phyloP scores from a whole-genome alignment of 176 grass and related monocot species.

The Puya raimondii region DNA sequence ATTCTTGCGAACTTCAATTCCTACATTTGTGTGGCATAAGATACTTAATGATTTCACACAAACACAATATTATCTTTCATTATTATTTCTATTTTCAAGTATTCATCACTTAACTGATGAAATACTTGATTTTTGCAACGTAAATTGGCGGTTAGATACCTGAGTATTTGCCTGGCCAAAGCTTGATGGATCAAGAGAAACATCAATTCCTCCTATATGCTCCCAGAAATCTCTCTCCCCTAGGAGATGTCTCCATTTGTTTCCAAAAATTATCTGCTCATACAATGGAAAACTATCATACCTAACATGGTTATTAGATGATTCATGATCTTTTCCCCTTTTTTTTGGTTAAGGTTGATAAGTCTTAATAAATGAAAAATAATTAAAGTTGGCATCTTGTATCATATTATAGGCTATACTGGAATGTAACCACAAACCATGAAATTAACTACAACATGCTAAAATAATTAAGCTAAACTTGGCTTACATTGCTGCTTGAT shows the following conservation, averaged over 20 bases:
- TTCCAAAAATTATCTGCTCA: conserved; percentile 76
- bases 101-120: too few species aligned
- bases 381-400: too few species aligned
- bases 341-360: too few species aligned
- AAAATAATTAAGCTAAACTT: conserved; percentile 9
- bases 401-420: too few species aligned
- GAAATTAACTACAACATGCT: not conserved
- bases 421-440: too few species aligned
- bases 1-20: not conserved
- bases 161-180: conserved; percentile 98
- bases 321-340: not conserved
- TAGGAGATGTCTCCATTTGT: conserved; percentile 86
- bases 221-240: conserved; percentile 91
- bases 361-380: too few species aligned
- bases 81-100: too few species aligned
- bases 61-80: too few species aligned
- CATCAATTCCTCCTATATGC: conserved; percentile 83
- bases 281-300: not conserved
- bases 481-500: conserved; percentile 77
- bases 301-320: not conserved
- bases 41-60: not conserved
- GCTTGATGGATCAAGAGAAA: conserved; percentile 73
- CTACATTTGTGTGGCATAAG: not conserved
- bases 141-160: conserved; percentile 22
- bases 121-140: too few species aligned